phyloP scores from a whole-genome alignment of 495 filamentous ascomycete genomes.

The Jackrogersella minutella region DNA sequence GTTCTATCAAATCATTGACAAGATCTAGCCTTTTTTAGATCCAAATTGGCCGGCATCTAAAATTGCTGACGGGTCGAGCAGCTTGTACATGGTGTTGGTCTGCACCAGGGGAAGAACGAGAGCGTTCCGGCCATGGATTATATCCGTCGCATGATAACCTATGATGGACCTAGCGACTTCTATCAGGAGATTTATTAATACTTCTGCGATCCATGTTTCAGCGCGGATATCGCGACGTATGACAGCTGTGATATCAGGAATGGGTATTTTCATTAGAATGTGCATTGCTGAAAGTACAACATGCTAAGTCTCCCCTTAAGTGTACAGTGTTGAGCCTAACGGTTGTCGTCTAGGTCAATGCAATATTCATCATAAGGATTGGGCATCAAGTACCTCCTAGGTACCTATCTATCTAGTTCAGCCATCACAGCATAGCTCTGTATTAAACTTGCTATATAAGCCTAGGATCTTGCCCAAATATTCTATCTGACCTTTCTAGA shows the following conservation, averaged over 20 bases:
- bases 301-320: too few relatives aligned
- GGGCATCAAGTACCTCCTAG: too few relatives aligned
- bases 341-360: too few relatives aligned
- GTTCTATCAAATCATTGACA: conserved; percentile 22
- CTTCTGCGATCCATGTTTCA: too few relatives aligned
- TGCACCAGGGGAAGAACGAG: conserved; percentile 3
- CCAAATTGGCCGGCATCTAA: background rate
- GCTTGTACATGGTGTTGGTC: background rate
- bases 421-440: too few relatives aligned
- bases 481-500: background rate
- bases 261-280: too few relatives aligned
- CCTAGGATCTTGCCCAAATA: background rate
- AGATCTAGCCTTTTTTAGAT: background rate
- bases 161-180: conserved; percentile 23
- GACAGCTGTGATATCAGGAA: too few relatives aligned
- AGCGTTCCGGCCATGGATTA: conserved; percentile 19
- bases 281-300: too few relatives aligned
- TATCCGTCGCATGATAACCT: conserved; percentile 20
- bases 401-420: too few relatives aligned
- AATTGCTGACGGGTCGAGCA: conserved; percentile 4
- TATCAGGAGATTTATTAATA: conserved; percentile 16
- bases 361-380: too few relatives aligned
- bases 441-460: background rate
- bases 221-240: too few relatives aligned
- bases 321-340: too few relatives aligned